A percentile compares a stretch with the other conserved stretches of the same genome.
Conservation (phyloP, 345 rosid genomes). For the Eucalyptus grandis region DNA sequence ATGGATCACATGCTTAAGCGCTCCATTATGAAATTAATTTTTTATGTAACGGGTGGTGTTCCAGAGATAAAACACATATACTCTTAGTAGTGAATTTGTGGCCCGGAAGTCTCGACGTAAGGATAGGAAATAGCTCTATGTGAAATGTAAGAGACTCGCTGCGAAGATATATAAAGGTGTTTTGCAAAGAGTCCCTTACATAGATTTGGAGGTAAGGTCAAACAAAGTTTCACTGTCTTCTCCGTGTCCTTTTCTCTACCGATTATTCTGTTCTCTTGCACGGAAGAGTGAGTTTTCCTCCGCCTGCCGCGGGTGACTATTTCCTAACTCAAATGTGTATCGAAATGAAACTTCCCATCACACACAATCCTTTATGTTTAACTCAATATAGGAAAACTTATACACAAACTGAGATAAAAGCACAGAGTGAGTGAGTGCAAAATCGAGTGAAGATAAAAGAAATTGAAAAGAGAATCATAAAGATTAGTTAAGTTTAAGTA, state of each 20-base stretch:
- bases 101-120: neutral
- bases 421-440: neutral
- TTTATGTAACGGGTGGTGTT: neutral
- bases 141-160: neutral
- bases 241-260: slow-evolving; percentile 7
- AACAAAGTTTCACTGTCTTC: neutral
- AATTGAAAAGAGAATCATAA: neutral
- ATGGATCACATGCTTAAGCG: neutral
- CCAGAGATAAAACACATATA: neutral
- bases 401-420: neutral
- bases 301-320: neutral
- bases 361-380: neutral
- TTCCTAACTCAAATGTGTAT: neutral
- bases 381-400: neutral
- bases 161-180: slow-evolving; percentile 12
- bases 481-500: neutral
- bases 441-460: neutral
- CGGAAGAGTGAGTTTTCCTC: neutral
- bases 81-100: neutral
- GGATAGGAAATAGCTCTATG: neutral
- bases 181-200: slow-evolving; percentile 9
- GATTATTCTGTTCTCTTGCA: neutral
- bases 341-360: too few relatives aligned
- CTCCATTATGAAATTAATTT: neutral
- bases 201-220: neutral